Base-by-base conservation (phyloP, 2,329 filamentous ascomycete species). In the Aspergillus sp. region DNA sequence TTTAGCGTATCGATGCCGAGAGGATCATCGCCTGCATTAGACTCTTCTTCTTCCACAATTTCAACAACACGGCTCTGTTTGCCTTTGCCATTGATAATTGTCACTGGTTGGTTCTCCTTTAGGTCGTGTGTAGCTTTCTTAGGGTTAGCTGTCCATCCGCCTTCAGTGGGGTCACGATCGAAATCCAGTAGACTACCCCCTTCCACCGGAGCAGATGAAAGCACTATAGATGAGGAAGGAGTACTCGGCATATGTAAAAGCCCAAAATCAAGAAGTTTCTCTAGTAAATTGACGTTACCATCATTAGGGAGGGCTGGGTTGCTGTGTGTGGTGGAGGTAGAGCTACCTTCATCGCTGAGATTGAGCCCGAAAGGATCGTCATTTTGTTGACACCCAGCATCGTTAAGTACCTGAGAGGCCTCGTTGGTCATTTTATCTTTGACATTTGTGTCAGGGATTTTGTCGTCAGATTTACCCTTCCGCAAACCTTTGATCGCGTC, bases 1-100 rank as follows among this genome's bases (percentile, higher is more conserved):
- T 59, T 60, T 8, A 71, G 59, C 24, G 51, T 60, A 45, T 73
- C 68, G n/a, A 72, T 53, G 12, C 68, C 66, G 19, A 57, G 65
- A 5, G 66, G 64, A 48, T 69, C 65, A 33, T 68, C 9, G 41
- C 63, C 63, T 5, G 52, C 59, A 49, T 69, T 61, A n/a, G 19
- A 47, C 17, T 47, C 42, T 20, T 50, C 49, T 13, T 52, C 49
- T 13, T 52, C 50, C n/a, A 37, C 33, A 11, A 45, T 7, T 19
- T 50, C 56, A 13, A 34, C 12, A 15, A 54, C 13, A n/a, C 42
- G 34, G 5, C 20, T 40, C 5, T 34, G 13, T 8, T 20, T 42
- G 22, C 34, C 34, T 15, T 51, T 47, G 20, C 48, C n/a, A 8
- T 15, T 12, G 4, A 5, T 4, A 3, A 30, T 19, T 13, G 5